These are phyloP conservation scores for Digitaria exilis DNA, from an alignment of 202 grass and related monocot species.

Conservation along the genomic window DNA sequence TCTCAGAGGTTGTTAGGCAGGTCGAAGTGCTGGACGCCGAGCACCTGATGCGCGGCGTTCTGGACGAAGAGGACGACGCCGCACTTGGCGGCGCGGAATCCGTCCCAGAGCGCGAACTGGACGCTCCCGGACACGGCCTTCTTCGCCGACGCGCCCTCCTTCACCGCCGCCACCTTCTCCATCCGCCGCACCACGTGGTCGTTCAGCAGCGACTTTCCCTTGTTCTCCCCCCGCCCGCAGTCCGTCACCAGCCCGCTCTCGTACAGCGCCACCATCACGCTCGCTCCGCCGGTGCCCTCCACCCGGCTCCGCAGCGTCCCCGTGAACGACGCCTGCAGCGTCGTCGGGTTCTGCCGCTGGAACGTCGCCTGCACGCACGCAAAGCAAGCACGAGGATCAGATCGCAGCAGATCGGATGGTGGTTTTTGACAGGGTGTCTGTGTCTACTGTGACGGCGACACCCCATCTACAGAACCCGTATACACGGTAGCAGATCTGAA, in stretches of 20 bases:
- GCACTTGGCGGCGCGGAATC: slow-evolving; percentile 67
- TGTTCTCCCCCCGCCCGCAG: slow-evolving; percentile 80
- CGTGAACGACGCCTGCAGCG: slow-evolving; percentile 70
- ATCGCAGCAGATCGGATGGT: neutral
- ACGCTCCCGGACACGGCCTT: slow-evolving; percentile 70
- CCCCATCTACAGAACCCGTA: neutral
- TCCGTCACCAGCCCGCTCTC: slow-evolving; percentile 85
- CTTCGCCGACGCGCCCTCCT: slow-evolving; percentile 61
- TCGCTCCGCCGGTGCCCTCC: slow-evolving; percentile 55
- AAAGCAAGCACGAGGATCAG: too few species aligned
- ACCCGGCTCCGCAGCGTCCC: slow-evolving; percentile 59
- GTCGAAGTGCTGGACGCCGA: slow-evolving; percentile 87
- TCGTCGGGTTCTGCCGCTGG: slow-evolving; percentile 52
- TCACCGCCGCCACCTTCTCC: slow-evolving; percentile 68
- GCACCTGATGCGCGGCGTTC: slow-evolving; percentile 67
- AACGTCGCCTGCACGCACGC: slow-evolving; percentile 57
- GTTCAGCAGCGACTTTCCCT: slow-evolving; percentile 68
- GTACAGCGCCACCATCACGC: slow-evolving; percentile 81
- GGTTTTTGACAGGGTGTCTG: neutral
- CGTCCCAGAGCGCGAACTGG: slow-evolving; percentile 80
- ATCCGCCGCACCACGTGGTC: slow-evolving; percentile 85
- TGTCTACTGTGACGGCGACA: neutral
- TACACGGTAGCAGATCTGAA: neutral
- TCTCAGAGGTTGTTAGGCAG: slow-evolving; percentile 68
- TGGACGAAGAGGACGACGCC: slow-evolving; percentile 88